Evolutionary conservation across 148 eudicot species (phyloP).

Genomic region (Camellia sinensis): DNA sequence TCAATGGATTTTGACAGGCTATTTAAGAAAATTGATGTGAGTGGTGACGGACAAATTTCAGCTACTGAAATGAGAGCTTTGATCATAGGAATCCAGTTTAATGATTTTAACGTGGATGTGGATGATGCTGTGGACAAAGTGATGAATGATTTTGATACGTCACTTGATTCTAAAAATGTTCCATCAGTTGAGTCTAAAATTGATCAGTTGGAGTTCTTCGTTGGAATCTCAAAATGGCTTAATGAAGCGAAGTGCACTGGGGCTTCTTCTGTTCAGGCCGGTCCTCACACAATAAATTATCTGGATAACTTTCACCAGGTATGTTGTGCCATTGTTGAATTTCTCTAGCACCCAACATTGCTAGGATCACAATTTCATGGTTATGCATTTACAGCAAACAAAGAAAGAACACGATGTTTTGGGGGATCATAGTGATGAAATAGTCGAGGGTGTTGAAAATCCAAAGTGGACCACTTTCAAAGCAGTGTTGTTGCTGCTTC

Average conservation of each 20-base stretch:
- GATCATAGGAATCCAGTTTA: constrained; percentile 62
- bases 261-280: constrained; percentile 15
- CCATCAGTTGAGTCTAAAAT: constrained; percentile 37
- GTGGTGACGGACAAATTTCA: constrained; percentile 45
- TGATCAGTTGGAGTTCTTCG: constrained; percentile 44
- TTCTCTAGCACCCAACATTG: background rate
- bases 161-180: constrained; percentile 37
- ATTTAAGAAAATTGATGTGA: constrained; percentile 51
- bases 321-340: constrained; percentile 2
- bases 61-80: constrained; percentile 63
- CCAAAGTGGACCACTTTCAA: constrained; percentile 44
- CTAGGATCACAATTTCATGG: background rate
- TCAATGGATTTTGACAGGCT: constrained; percentile 38
- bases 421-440: constrained; percentile 38
- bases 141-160: constrained; percentile 66
- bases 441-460: constrained; percentile 25
- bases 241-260: constrained; percentile 28
- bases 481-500: constrained; percentile 51
- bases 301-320: constrained; percentile 35
- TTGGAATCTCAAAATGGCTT: constrained; percentile 63
- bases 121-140: constrained; percentile 55
- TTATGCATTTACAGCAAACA: constrained; percentile 28
- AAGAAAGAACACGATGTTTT: constrained; percentile 30
- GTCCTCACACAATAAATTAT: constrained; percentile 25
- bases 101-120: constrained; percentile 49